A percentile compares a stretch with the other conserved stretches of the same genome.
phyloP scores from a whole-genome alignment of 345 rosid species.

The Brassica incana region DNA sequence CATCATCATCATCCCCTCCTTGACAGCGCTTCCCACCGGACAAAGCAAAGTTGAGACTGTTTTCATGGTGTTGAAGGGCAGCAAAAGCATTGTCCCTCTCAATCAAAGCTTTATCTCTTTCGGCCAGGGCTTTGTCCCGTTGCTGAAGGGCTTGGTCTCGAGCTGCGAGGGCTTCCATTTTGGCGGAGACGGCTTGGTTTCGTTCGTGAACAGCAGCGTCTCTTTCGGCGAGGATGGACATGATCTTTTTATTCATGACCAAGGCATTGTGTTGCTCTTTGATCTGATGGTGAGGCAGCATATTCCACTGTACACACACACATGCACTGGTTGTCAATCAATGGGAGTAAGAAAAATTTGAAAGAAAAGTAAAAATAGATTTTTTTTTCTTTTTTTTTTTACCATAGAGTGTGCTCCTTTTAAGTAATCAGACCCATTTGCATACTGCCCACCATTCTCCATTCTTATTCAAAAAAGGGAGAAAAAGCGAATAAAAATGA shows the following conservation, averaged over 20 bases:
- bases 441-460: constrained; percentile 71
- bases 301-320: constrained; percentile 61
- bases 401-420: constrained; percentile 62
- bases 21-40: constrained; percentile 54
- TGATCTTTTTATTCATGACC: constrained; percentile 85
- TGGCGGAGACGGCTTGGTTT: constrained; percentile 59
- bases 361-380: background rate
- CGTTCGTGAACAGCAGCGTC: constrained; percentile 75
- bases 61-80: constrained; percentile 70
- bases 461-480: constrained; percentile 32
- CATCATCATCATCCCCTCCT: constrained; percentile 28
- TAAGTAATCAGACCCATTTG: constrained; percentile 59
- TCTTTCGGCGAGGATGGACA: constrained; percentile 82
- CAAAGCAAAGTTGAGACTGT: constrained; percentile 49
- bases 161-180: constrained; percentile 71
- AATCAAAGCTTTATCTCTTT: constrained; percentile 76
- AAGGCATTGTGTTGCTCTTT: constrained; percentile 81
- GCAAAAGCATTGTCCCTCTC: constrained; percentile 84
- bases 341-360: constrained; percentile 7
- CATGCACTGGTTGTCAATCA: background rate
- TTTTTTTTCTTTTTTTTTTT: background rate
- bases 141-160: constrained; percentile 80
- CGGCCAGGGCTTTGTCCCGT: constrained; percentile 76
- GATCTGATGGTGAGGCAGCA: constrained; percentile 68
- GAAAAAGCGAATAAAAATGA: background rate